phyloP scores from a whole-genome alignment of 2,329 filamentous ascomycete genomes.

The Cordyceps cicadae region DNA sequence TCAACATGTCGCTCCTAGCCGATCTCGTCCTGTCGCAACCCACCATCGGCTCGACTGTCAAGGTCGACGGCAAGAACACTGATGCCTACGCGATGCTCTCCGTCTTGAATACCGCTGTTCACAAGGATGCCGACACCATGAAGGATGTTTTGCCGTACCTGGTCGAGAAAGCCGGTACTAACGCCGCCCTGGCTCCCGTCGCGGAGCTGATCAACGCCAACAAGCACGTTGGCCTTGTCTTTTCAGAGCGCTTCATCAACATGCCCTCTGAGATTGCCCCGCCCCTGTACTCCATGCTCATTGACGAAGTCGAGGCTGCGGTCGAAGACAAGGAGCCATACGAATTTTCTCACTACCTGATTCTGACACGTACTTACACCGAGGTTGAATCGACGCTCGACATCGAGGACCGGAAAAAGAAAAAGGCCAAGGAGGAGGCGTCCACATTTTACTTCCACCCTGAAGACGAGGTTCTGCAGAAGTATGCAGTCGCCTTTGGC shows the following conservation, averaged over 20 bases:
- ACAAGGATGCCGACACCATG: conserved; percentile 66
- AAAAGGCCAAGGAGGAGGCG: conserved; percentile 53
- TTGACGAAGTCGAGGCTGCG: conserved; percentile 83
- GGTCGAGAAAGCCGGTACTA: conserved; percentile 43
- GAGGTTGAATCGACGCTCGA: conserved; percentile 80
- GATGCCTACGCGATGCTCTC: conserved; percentile 92
- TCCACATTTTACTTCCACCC: conserved; percentile 87
- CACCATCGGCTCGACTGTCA: conserved; percentile 86
- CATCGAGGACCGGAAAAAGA: conserved; percentile 50
- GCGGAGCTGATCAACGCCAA: conserved; percentile 44
- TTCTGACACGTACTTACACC: conserved; percentile 85
- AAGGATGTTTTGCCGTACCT: conserved; percentile 67
- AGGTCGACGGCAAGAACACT: conserved; percentile 88
- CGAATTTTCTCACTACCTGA: conserved; percentile 84
- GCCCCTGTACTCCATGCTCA: conserved; percentile 89
- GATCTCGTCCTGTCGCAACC: conserved; percentile 84
- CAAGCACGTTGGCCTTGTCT: conserved; percentile 68
- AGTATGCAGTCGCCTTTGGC: conserved; percentile 61
- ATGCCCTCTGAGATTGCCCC: conserved; percentile 90
- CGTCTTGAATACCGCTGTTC: conserved; percentile 72
- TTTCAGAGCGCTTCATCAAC: conserved; percentile 94
- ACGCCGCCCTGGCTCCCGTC: conserved; percentile 47
- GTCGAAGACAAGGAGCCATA: conserved; percentile 88
- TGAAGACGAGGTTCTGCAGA: conserved; percentile 84
- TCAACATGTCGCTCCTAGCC: conserved; percentile 79